Evolutionary conservation across 2,329 filamentous ascomycete genomes (phyloP).

Genomic region (Hymenoscyphus infarciens): DNA sequence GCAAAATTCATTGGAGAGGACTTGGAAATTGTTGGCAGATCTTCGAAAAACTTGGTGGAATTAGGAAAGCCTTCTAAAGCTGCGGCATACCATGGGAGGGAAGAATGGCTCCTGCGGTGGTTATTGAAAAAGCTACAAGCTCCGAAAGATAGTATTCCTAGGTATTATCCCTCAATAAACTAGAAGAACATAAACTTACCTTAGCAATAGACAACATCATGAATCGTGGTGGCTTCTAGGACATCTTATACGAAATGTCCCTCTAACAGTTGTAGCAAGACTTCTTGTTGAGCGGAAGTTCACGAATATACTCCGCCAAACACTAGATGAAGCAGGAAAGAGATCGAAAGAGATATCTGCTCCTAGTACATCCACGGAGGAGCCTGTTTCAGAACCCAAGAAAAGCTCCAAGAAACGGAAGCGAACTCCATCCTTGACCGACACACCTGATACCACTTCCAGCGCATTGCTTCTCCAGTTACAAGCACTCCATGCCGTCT

Average conservation of each 20-base stretch:
- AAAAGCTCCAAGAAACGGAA: conserved; percentile 38
- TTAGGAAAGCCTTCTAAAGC: conserved; percentile 1
- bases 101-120: conserved; percentile 67
- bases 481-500: conserved; percentile 22
- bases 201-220: conserved; percentile 17
- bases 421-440: conserved; percentile 21
- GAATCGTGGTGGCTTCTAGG: conserved; percentile 58
- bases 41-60: conserved; percentile 4
- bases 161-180: not conserved
- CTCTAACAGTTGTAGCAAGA: conserved; percentile 65
- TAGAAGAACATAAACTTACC: not conserved
- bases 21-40: conserved; percentile 25
- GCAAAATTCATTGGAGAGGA: conserved; percentile 33
- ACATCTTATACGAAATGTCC: conserved; percentile 60
- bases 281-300: conserved; percentile 70
- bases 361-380: not conserved
- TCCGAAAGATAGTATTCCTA: conserved; percentile 33
- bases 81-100: conserved; percentile 40
- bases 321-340: conserved; percentile 53
- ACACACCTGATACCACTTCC: not conserved
- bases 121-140: conserved; percentile 55
- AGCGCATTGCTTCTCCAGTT: not conserved
- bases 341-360: conserved; percentile 27
- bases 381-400: conserved; percentile 26
- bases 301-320: conserved; percentile 60